Evolutionary conservation across 2,329 filamentous ascomycete genomes (phyloP), one percentile per base, ranked within the genome.

Genomic region (Ophiostoma sp.): DNA sequence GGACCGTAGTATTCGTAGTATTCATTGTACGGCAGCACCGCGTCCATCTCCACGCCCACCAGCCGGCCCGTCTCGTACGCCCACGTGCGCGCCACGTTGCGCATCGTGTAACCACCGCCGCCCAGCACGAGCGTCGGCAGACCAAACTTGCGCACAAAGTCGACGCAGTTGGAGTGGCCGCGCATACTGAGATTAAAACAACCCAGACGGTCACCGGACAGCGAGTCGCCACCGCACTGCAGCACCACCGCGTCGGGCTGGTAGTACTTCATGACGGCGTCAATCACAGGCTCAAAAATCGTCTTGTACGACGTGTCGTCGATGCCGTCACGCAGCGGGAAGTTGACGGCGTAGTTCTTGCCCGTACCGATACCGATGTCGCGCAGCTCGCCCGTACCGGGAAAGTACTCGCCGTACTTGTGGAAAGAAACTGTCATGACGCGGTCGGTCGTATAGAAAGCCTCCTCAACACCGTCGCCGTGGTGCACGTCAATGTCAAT

Each of bases 101-200:
- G 92, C 82, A 97, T 97, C 0, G 96, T 99, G 83, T 99, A 99
- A 66, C 96, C 96, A 76, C 96, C 96, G 19, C 96, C 96, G 42
- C 96, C 96, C 22, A 99, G 90, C 25, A 99, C 92, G n/a, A 99
- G 87, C 2, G 97, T 91, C 0, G 96, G 96, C 11, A 96, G 86
- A 39, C 90, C 88, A 80, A 95, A 95, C 75, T 89, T 91, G 83
- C 97, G 98, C 77, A 97, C 93, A 78, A 92, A 98, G 77, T 91
- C 92, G 77, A 98, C 94, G 81, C 96, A 99, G 82, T 94, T 94
- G 77, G 95, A 95, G 81, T 99, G 96, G 3, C 95, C 95, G 78
- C 92, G 91, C 89, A 99, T 98, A 82, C 97, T 98, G 75, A 99
- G 87, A 81, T 98, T 99, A 87, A 99, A 99, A 82, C 95, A 97